Conservation (phyloP, 495 filamentous ascomycete species). For the Amphirosellinia nigrospora region DNA sequence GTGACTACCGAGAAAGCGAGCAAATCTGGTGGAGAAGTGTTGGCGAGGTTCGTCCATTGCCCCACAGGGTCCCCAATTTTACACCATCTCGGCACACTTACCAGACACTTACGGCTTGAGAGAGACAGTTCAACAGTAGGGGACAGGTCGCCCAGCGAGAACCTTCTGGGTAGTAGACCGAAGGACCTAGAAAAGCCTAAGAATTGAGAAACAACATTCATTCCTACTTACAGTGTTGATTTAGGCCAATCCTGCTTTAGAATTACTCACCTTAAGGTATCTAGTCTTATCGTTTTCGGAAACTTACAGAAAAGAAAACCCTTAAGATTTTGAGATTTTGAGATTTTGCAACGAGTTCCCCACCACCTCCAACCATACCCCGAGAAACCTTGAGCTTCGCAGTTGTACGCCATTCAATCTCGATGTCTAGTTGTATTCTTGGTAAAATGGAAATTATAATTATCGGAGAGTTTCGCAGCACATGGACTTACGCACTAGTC, state of each 20-base stretch:
- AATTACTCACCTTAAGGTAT: no score
- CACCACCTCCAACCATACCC: neutral
- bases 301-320: no score
- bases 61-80: constrained; percentile 8
- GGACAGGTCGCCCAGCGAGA: neutral
- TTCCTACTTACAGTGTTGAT: no score
- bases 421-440: neutral
- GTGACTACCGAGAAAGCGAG: neutral
- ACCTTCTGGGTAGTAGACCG: no score
- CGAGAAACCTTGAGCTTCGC: neutral
- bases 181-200: neutral
- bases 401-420: neutral
- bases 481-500: neutral
- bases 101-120: neutral
- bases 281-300: no score
- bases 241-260: neutral
- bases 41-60: constrained; percentile 8
- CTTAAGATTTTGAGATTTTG: no score
- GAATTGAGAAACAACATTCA: constrained; percentile 2
- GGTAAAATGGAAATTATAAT: neutral
- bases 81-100: no score
- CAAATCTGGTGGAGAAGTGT: neutral
- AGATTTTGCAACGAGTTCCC: neutral
- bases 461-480: neutral
- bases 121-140: neutral